phyloP scores from a whole-genome alignment of 2,329 filamentous ascomycete genomes.

The Scopulariopsis brevicaulis region DNA sequence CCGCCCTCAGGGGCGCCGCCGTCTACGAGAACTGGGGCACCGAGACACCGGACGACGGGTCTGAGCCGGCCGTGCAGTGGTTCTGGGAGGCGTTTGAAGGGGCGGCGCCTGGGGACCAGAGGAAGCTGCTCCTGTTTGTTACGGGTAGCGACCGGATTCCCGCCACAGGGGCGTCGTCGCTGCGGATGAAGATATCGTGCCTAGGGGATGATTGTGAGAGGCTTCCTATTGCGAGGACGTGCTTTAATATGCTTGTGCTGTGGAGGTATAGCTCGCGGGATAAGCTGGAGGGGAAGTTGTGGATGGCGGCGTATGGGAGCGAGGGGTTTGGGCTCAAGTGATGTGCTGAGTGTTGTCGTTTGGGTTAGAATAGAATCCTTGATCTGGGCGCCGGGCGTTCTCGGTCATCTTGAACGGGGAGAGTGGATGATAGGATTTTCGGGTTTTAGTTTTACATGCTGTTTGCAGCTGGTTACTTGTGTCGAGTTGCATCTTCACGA shows the following conservation, averaged over 20 bases:
- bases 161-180: slow-evolving; percentile 70
- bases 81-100: slow-evolving; percentile 77
- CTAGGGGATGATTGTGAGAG: slow-evolving; percentile 62
- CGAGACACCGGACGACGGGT: slow-evolving; percentile 35
- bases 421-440: too few relatives aligned
- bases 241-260: slow-evolving; percentile 76
- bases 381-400: neutral
- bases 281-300: slow-evolving; percentile 61
- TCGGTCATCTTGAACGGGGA: neutral
- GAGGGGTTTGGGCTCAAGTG: slow-evolving; percentile 86
- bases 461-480: too few relatives aligned
- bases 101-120: slow-evolving; percentile 56
- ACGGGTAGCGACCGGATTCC: slow-evolving; percentile 87
- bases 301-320: slow-evolving; percentile 79
- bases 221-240: slow-evolving; percentile 80
- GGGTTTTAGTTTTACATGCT: too few relatives aligned
- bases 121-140: slow-evolving; percentile 73
- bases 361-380: neutral
- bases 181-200: slow-evolving; percentile 66
- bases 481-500: too few relatives aligned
- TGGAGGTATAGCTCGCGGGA: slow-evolving; percentile 59
- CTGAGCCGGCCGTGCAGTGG: slow-evolving; percentile 63
- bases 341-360: slow-evolving; percentile 8
- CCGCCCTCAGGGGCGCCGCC: slow-evolving; percentile 63
- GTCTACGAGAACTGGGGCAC: slow-evolving; percentile 71